These are phyloP conservation scores for Diutina pseudorugosa DNA, from an alignment of 1,139 yeast genomes.

Conservation along the genomic window DNA sequence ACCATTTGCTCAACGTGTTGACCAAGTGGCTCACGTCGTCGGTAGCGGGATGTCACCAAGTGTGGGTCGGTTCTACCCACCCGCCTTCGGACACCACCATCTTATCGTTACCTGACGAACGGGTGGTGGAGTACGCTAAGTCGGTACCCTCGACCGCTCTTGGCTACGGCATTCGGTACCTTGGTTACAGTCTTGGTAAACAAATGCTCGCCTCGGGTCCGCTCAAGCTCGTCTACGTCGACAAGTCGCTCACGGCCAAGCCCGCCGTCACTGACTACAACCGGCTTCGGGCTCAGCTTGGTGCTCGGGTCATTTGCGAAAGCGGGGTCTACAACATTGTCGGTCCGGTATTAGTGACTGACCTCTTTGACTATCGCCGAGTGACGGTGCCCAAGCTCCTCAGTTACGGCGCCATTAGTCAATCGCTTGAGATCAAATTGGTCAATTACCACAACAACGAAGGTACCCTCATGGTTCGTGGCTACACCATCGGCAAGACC, in stretches of 20 bases:
- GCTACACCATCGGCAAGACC: slow-evolving; percentile 52
- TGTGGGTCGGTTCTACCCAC: neutral
- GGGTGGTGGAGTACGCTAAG: neutral
- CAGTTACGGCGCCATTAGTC: slow-evolving; percentile 28
- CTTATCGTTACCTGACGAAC: neutral
- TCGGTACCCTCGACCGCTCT: neutral
- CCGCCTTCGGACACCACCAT: neutral
- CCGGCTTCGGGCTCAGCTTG: slow-evolving; percentile 33
- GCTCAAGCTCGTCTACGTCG: slow-evolving; percentile 23
- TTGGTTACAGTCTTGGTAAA: neutral
- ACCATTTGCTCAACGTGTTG: slow-evolving; percentile 16
- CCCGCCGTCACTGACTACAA: slow-evolving; percentile 15
- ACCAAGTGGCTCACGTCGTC: slow-evolving; percentile 21
- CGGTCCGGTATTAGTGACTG: slow-evolving; percentile 50
- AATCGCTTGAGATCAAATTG: slow-evolving; percentile 38
- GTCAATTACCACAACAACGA: slow-evolving; percentile 13
- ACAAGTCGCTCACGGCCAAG: slow-evolving; percentile 11
- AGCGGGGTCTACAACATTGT: slow-evolving; percentile 31
- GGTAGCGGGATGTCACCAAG: slow-evolving; percentile 10
- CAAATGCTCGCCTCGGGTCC: slow-evolving; percentile 6
- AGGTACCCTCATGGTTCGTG: slow-evolving; percentile 37
- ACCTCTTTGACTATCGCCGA: slow-evolving; percentile 50
- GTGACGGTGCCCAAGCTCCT: slow-evolving; percentile 12
- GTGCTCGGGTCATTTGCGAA: slow-evolving; percentile 43
- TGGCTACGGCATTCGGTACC: neutral